These are phyloP conservation scores for Trametes meyenii DNA, from an alignment of 768 basidiomycete genomes.

Conservation along the genomic window DNA sequence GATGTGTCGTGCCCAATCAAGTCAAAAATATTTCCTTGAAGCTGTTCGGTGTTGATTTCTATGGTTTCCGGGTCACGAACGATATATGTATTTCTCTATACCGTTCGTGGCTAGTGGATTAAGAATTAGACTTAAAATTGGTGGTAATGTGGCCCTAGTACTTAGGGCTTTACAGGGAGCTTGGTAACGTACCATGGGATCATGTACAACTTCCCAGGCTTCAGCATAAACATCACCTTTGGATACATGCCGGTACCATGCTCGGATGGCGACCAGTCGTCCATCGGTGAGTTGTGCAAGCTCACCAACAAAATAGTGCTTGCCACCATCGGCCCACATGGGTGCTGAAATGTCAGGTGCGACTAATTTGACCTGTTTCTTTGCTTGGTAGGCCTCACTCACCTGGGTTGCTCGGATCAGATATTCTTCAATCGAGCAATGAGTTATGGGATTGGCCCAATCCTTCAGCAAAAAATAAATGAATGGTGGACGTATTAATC, in stretches of 20 bases:
- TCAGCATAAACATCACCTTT: not conserved
- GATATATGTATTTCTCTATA: not conserved
- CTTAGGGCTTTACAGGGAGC: not conserved
- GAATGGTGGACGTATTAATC: not conserved
- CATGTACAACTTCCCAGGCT: not conserved
- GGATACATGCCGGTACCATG: not conserved
- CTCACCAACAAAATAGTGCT: constrained; percentile 10
- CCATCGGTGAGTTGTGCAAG: not conserved
- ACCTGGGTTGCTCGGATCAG: not conserved
- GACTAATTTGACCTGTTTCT: not conserved
- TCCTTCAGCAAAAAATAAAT: too few species aligned
- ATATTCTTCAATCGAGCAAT: not conserved
- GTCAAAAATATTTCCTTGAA: not conserved
- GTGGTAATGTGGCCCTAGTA: not conserved
- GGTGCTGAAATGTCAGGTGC: not conserved
- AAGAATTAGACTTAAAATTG: too few species aligned
- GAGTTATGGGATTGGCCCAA: constrained; percentile 4
- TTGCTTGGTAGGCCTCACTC: not conserved
- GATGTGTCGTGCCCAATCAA: not conserved
- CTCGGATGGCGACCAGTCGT: not conserved
- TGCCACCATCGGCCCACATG: constrained; percentile 5
- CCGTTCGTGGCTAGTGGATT: too few species aligned
- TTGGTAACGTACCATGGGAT: not conserved
- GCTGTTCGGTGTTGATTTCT: not conserved
- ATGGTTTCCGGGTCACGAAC: not conserved